Conservation (phyloP, 129 eudicot genomes). For the Tagetes patula region DNA sequence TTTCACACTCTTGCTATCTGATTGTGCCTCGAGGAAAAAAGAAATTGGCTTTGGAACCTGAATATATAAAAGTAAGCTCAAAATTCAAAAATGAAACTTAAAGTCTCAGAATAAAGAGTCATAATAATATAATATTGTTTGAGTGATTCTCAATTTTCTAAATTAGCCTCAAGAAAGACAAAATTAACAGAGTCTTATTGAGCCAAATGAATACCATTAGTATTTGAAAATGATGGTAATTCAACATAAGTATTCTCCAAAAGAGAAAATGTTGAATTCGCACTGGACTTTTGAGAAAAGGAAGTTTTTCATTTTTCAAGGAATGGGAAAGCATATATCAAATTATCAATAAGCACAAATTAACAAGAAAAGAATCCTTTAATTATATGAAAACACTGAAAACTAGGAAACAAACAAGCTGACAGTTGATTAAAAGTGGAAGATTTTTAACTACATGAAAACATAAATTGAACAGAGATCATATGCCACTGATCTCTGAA, state of each 20-base stretch:
- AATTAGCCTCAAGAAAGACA: constrained; percentile 7
- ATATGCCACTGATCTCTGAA: neutral
- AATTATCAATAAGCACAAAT: constrained; percentile 8
- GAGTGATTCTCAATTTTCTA: neutral
- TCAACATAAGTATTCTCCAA: constrained; percentile 9
- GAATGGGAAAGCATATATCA: constrained; percentile 11
- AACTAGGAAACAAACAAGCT: neutral
- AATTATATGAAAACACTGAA: neutral
- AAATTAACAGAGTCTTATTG: constrained; percentile 3
- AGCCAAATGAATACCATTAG: constrained; percentile 7
- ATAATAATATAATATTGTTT: neutral
- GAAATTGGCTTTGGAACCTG: constrained; percentile 93
- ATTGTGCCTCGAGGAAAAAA: constrained; percentile 65
- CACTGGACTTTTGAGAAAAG: constrained; percentile 4
- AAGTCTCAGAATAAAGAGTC: neutral
- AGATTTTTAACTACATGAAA: no score
- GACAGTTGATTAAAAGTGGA: no score
- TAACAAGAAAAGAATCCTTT: constrained; percentile 6
- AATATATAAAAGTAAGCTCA: constrained; percentile 25
- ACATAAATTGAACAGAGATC: constrained; percentile 5
- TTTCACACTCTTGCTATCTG: constrained; percentile 85
- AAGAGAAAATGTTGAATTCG: constrained; percentile 8
- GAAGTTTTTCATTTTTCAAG: constrained; percentile 9
- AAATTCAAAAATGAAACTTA: constrained; percentile 13
- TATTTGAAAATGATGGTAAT: constrained; percentile 1